Base-by-base conservation (phyloP, 2,329 filamentous ascomycete genomes). In the Diaporthe eres region DNA sequence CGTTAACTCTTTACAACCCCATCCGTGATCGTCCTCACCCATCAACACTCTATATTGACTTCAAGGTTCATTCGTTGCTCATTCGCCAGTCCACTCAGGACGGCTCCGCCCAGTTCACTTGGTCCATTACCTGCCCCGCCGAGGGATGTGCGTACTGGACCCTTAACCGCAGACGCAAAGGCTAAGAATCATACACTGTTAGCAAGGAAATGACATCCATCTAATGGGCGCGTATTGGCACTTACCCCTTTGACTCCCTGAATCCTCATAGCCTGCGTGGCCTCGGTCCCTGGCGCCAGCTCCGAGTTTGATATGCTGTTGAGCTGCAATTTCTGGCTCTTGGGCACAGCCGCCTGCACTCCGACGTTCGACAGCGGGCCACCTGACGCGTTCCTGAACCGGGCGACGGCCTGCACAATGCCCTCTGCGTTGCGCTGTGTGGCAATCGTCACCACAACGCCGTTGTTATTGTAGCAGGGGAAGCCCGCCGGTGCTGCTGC, bases 31-130 rank as follows among this genome's bases (percentile, higher is more conserved):
- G 47, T 68, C 7, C 65, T 68, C 65, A 53, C 31, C n/a, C 65
- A 68, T 67, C 19, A 49, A 25, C 63, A 13, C 34, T 34, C 63
- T 60, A 63, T 75, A 60, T 55, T 75, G 49, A 71, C 44, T 65
- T 49, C 22, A 53, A 57, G 39, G 17, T 72, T 34, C 42, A 31
- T 71, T 39, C 37, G 34, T 37, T 65, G n/a, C 57, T 55, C 71
- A 53, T 75, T 28, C 42, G 34, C 49, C 31, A 49, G 10, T 19
- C 17, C 28, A 47, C 65, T 82, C 75, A 87, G 71, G 85, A 88
- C 74, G 95, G 93, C 85, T 99, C 97, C 42, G 94, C 93, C 97
- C 97, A 99, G 86, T 98, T 97, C 75, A 98, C 95, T 85, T 98
- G 96, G 82, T 99, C 97, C 82, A 94, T 93, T 25, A 97, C 89